phyloP scores from a whole-genome alignment of 257 asterid genomes.

The Gynochthodes officinalis region DNA sequence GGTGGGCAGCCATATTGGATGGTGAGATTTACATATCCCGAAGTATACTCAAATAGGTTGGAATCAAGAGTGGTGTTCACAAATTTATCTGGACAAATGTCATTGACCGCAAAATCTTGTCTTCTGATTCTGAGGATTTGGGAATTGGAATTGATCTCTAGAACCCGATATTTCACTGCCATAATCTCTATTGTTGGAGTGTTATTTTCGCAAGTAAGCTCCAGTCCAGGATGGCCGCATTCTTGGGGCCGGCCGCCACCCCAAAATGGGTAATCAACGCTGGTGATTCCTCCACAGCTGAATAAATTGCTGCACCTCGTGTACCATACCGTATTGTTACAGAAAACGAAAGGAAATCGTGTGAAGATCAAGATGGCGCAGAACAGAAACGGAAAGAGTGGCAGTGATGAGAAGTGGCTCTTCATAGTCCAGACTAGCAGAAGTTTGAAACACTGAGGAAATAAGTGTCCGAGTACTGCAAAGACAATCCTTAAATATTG shows the following conservation, averaged over 20 bases:
- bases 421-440: conserved; percentile 12
- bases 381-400: neutral
- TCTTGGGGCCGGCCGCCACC: conserved; percentile 44
- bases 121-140: conserved; percentile 40
- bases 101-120: conserved; percentile 26
- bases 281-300: conserved; percentile 44
- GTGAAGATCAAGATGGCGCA: conserved; percentile 7
- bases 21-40: conserved; percentile 39
- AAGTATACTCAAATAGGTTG: conserved; percentile 36
- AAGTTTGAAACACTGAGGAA: neutral
- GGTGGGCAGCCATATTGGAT: conserved; percentile 46
- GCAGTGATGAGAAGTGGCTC: neutral
- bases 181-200: conserved; percentile 25
- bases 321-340: conserved; percentile 16
- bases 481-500: neutral
- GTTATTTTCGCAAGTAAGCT: conserved; percentile 36
- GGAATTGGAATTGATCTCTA: conserved; percentile 27
- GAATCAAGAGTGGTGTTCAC: conserved; percentile 42
- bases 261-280: conserved; percentile 49
- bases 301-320: conserved; percentile 31
- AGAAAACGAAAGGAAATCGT: conserved; percentile 4
- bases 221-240: conserved; percentile 57
- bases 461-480: neutral
- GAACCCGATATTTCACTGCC: conserved; percentile 35
- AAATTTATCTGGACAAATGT: conserved; percentile 36